Conservation (phyloP, 1,139 yeast species). For the Lodderomyces oxycetoniae region DNA sequence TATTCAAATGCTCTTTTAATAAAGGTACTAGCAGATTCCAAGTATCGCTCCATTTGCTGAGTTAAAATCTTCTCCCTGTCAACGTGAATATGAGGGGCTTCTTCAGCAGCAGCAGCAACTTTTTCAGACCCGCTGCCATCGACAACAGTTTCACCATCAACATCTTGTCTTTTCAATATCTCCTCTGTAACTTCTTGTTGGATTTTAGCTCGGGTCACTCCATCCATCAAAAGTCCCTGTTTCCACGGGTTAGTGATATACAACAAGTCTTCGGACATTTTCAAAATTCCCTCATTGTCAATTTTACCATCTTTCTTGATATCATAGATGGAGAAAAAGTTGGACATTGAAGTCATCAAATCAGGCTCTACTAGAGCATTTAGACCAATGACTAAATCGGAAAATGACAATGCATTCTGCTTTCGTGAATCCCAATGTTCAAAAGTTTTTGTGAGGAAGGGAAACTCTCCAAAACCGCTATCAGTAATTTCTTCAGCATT, state of each 20-base stretch:
- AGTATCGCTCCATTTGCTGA: slow-evolving; percentile 74
- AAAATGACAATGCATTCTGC: slow-evolving; percentile 55
- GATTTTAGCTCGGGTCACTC: slow-evolving; percentile 54
- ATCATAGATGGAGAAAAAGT: slow-evolving; percentile 75
- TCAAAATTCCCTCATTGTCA: slow-evolving; percentile 73
- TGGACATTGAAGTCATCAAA: slow-evolving; percentile 71
- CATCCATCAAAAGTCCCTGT: slow-evolving; percentile 58
- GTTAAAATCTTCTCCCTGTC: slow-evolving; percentile 56
- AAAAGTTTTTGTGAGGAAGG: slow-evolving; percentile 61
- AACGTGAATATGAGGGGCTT: slow-evolving; percentile 47
- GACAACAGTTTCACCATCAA: too few relatives aligned
- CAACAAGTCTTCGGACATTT: slow-evolving; percentile 80
- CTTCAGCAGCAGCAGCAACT: slow-evolving; percentile 18
- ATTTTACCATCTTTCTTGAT: slow-evolving; percentile 55
- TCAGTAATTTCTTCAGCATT: slow-evolving; percentile 23
- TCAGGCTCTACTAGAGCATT: slow-evolving; percentile 68
- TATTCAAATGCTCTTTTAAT: slow-evolving; percentile 87
- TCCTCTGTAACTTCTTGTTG: slow-evolving; percentile 64
- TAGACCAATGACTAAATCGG: slow-evolving; percentile 69
- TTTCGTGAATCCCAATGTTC: slow-evolving; percentile 61
- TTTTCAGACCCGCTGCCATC: too few relatives aligned
- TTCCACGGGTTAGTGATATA: slow-evolving; percentile 82
- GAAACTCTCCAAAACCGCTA: too few relatives aligned
- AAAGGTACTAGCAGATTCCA: slow-evolving; percentile 83
- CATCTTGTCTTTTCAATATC: slow-evolving; percentile 33